phyloP scores from a whole-genome alignment of 805 yeast genomes.

The Saturnispora mendoncae region DNA sequence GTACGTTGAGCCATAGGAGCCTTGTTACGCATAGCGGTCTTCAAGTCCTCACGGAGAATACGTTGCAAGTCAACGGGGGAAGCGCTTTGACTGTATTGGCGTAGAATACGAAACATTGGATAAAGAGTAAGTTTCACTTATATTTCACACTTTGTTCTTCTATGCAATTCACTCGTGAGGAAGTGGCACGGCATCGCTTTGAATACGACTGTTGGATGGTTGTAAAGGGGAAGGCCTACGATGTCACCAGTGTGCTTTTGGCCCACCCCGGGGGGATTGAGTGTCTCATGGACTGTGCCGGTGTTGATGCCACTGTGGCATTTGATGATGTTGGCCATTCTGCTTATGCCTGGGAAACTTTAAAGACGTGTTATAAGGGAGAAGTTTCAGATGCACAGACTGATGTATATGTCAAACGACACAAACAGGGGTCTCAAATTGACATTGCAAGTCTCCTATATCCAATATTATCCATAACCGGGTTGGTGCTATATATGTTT shows the following conservation, averaged over 20 bases:
- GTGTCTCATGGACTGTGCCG: constrained; percentile 69
- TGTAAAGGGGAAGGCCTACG: constrained; percentile 59
- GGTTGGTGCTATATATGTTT: constrained; percentile 23
- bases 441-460: too few relatives aligned
- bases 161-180: constrained; percentile 16
- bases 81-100: constrained; percentile 18
- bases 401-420: not conserved
- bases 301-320: constrained; percentile 64
- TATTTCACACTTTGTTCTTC: not conserved
- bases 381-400: constrained; percentile 33
- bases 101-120: too few relatives aligned
- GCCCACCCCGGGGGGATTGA: constrained; percentile 85
- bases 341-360: constrained; percentile 76
- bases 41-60: constrained; percentile 27
- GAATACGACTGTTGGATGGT: constrained; percentile 65
- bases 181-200: constrained; percentile 38
- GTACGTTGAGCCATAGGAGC: constrained; percentile 31
- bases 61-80: constrained; percentile 22
- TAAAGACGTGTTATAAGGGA: constrained; percentile 74
- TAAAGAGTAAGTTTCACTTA: not conserved
- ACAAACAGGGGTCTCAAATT: not conserved
- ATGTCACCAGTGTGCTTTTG: constrained; percentile 45
- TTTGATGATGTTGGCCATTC: constrained; percentile 69
- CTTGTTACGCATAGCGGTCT: constrained; percentile 27
- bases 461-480: constrained; percentile 19